Evolutionary conservation across 2,329 filamentous ascomycete genomes (phyloP), one percentile per base, ranked within the genome.

Genomic region (Colletotrichum costaricense): DNA sequence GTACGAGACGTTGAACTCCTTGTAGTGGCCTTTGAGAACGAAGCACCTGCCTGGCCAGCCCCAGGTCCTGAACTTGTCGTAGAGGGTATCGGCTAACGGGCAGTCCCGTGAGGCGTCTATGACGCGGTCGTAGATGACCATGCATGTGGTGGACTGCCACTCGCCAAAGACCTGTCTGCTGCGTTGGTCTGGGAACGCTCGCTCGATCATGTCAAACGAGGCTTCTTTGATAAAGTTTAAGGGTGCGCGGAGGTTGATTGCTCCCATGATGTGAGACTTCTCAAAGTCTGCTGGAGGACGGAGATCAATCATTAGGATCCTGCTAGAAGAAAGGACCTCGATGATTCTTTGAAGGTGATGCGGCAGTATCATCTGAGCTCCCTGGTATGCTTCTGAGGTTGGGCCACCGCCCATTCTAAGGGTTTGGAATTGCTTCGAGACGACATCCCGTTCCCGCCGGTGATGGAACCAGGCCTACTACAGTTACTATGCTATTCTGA

Each of bases 21-120:
- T 83, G 76, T 88, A 90, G 66, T 88, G 87, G 0, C 88, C 88
- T 76, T 89, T 89, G 42, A 90, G 82, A 8, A 90, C 81, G 76
- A 90, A 90, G 72, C 83, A 86, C 54, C 85, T 84, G 2, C 88
- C 88, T 0, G 75, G 74, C 88, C 88, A 90, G 26, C 85, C 86
- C 75, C 84, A 82, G 19, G 78, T 78, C 63, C 80, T 84, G 65
- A 90, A 82, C 72, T 87, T 88, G 52, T 83, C 78, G 24, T 84
- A 78, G 2, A 90, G 76, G 0, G 83, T 79, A 16, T 84, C 83
- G 3, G 88, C 87, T 2, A 84, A 78, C 0, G 88, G 88, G 52
- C 87, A 88, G 71, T 89, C 87, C 84, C 86, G 87, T 1, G 84
- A 76, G 59, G 83, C 86, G 66, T 89, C 87, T 14, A 88, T 78